phyloP scores from a whole-genome alignment of 169 alveolate genomes.

The Babesia microti region DNA sequence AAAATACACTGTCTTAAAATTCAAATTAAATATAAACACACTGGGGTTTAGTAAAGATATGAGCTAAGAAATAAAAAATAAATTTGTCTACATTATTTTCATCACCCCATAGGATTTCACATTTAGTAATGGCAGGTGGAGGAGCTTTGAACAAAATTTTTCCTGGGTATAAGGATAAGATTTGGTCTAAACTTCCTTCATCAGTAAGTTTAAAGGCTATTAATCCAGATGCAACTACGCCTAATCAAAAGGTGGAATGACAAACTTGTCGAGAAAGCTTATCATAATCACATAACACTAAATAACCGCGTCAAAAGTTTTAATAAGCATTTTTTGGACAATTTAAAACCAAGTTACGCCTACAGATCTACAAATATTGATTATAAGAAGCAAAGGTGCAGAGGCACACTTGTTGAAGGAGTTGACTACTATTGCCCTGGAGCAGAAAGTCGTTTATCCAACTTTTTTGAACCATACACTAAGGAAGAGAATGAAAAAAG shows the following conservation, averaged over 20 bases:
- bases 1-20: too few relatives aligned
- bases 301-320: slow-evolving; percentile 52
- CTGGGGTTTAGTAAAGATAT: too few relatives aligned
- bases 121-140: slow-evolving; percentile 73
- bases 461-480: slow-evolving; percentile 68
- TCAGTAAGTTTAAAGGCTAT: slow-evolving; percentile 41
- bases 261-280: slow-evolving; percentile 43
- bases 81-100: too few relatives aligned
- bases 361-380: slow-evolving; percentile 62
- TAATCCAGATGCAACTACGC: slow-evolving; percentile 22
- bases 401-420: slow-evolving; percentile 76
- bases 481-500: slow-evolving; percentile 67
- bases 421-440: slow-evolving; percentile 66
- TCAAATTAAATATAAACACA: too few relatives aligned
- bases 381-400: slow-evolving; percentile 66
- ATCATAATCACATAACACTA: slow-evolving; percentile 44
- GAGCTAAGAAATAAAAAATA: too few relatives aligned
- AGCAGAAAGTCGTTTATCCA: slow-evolving; percentile 60
- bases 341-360: slow-evolving; percentile 55
- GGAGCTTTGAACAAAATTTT: slow-evolving; percentile 70
- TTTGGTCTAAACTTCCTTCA: slow-evolving; percentile 70
- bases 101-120: too few relatives aligned
- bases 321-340: slow-evolving; percentile 58
- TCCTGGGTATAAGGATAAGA: slow-evolving; percentile 74
- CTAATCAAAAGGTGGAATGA: slow-evolving; percentile 65